Evolutionary conservation across 768 basidiomycete genomes (phyloP).

Genomic region (Suillus cothurnatus): DNA sequence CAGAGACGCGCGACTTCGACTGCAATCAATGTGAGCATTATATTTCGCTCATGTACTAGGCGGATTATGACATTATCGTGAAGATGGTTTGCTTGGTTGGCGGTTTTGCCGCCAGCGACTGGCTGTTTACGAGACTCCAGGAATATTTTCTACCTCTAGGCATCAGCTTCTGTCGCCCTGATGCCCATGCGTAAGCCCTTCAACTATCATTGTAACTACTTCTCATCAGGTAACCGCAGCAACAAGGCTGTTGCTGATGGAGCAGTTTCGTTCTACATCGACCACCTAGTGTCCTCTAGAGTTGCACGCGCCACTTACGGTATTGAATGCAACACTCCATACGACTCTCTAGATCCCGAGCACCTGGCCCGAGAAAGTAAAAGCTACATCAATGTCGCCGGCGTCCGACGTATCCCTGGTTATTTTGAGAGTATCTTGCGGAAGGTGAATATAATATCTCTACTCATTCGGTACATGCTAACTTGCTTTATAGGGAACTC

Average conservation of each 20-base stretch:
- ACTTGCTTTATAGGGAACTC: slow-evolving; percentile 25
- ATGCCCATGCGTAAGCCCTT: slow-evolving; percentile 48
- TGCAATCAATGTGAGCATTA: slow-evolving; percentile 30
- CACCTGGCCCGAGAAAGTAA: no score
- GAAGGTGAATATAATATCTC: slow-evolving; percentile 26
- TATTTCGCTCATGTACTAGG: no score
- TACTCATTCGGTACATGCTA: slow-evolving; percentile 3
- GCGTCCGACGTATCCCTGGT: slow-evolving; percentile 25
- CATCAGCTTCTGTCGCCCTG: slow-evolving; percentile 47
- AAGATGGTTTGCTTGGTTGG: slow-evolving; percentile 51
- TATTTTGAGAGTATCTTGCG: slow-evolving; percentile 41
- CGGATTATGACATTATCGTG: background rate
- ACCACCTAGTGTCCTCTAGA: no score
- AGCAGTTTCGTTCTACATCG: slow-evolving; percentile 33
- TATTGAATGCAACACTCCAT: no score
- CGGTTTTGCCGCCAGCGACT: slow-evolving; percentile 51
- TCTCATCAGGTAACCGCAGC: slow-evolving; percentile 20
- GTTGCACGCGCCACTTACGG: no score
- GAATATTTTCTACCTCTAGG: slow-evolving; percentile 36
- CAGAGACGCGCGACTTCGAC: slow-evolving; percentile 24
- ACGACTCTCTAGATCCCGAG: no score
- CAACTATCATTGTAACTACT: background rate
- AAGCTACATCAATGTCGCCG: no score
- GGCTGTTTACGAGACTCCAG: slow-evolving; percentile 46
- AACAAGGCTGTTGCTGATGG: slow-evolving; percentile 56